Evolutionary conservation across 257 asterid genomes (phyloP), one percentile per base, ranked within the genome.

Genomic region (Lycium ferocissimum): DNA sequence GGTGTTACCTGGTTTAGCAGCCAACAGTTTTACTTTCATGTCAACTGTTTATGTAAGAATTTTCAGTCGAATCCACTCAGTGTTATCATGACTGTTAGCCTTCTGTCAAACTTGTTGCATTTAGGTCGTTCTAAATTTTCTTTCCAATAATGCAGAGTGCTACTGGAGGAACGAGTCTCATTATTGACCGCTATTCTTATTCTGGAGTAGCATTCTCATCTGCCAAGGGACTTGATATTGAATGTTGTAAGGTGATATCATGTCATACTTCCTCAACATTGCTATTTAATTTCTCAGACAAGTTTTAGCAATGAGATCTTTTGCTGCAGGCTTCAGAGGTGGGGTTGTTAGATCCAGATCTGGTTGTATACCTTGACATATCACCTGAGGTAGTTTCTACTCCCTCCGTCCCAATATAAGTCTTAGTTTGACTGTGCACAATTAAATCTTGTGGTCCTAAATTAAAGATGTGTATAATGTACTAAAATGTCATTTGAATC

Each of bases 181-280:
- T 95, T 14, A 90, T 94, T 72, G 98, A 95, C 84, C 97, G 99
- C 40, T 95, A 94, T 87, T 91, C 98, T 66, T 94, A 90, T 87
- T 94, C 99, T 43, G 98, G 99, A 81, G 97, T 95, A 85, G 98
- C 99, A 86, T 94, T 95, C 89, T 94, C 99, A 80, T 90, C 97
- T 76, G 95, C 99, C 83, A 95, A 95, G 85, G 99, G 98, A 85
- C 95, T 95, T 81, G 94, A 94, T 86, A 85, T 92, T 81, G 94
- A 90, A 83, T 95, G 97, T 95, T 93, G 97, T 90, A 96, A 95
- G 95, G 99, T 94, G 87, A 63, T 83, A 14, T 78, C 71, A n/a
- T 40, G 71, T 66, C 58, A 22, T 51, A 26, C 82, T 53, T 78
- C 49, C 53, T 53, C 6, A 43, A 78, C 3, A 62, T 53, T 3